Base-by-base conservation (phyloP, 2,329 filamentous ascomycete genomes). In the Aspergillus vadensis region DNA sequence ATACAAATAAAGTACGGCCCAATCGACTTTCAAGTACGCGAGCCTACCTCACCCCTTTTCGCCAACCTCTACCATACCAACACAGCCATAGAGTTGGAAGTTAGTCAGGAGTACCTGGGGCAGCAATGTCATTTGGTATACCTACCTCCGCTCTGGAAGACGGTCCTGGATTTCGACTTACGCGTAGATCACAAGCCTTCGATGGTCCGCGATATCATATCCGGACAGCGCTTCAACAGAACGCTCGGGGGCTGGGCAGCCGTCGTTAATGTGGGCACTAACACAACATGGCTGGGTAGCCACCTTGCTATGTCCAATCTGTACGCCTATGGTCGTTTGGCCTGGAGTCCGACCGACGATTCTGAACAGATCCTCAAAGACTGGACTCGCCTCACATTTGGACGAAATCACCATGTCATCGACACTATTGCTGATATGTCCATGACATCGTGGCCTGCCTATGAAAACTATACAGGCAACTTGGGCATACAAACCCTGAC, bases 1-100 rank as follows among this genome's bases (percentile, higher is more conserved):
- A 81, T 91, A 2, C 88, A 91, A 70, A 87, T 91, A 74, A 91
- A 91, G 73, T 90, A 88, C 63, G 88, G 89, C 0, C 88, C 88
- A 0, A 91, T 91, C 61, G 88, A 91, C 69, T 91, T 91, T 72
- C 88, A 91, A 67, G 86, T 90, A 10, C 83, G 88, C 38, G 88
- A 91, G 70, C 85, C 88, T 1, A 75, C 82, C 1, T 89, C 85
- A 4, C 88, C 89, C 0, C 75, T 91, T 1, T 90, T 91, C 63
- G 81, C 80, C 5, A 79, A 82, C 49, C 67, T 85, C 6, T 71
- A 67, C 43, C 70, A 82, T 4, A 83, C 81, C 0, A 80, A 72
- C 49, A 76, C 72, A 10, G 85, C 86, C 0, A 85, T 91, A 39
- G 88, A 91, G 71, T 78, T 91, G 2, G 82, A 90, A 69, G 81